phyloP scores from a whole-genome alignment of 2,329 filamentous ascomycete genomes.

The Peltaster fructicola region DNA sequence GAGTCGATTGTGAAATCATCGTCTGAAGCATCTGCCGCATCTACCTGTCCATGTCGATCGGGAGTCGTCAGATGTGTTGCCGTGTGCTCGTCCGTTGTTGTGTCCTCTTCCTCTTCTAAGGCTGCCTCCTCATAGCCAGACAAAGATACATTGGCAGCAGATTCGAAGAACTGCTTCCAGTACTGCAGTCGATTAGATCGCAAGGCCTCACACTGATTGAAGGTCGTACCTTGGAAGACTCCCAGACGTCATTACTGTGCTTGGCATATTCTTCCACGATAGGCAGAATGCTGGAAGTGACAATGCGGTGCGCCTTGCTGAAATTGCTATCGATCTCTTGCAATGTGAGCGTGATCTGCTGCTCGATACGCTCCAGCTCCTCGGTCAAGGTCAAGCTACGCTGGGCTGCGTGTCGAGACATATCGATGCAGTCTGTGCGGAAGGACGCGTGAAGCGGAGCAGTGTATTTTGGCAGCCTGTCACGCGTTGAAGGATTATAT shows the following conservation, averaged over 20 bases:
- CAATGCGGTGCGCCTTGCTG: conserved; percentile 87
- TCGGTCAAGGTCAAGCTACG: conserved; percentile 65
- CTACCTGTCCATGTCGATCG: conserved; percentile 11
- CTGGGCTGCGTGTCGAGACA: conserved; percentile 35
- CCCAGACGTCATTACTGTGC: conserved; percentile 87
- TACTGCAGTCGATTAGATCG: conserved; percentile 40
- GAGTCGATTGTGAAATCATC: conserved; percentile 45
- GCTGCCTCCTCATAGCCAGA: conserved; percentile 80
- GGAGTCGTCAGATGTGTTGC: conserved; percentile 14
- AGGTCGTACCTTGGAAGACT: conserved; percentile 63
- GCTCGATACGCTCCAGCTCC: conserved; percentile 87
- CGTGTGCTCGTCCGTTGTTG: conserved; percentile 20
- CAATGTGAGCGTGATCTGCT: conserved; percentile 87
- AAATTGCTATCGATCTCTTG: conserved; percentile 99
- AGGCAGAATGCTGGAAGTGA: conserved; percentile 81
- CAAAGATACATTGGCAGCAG: conserved; percentile 89
- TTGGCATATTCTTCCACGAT: conserved; percentile 91
- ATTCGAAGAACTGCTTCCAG: conserved; percentile 99
- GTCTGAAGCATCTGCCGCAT: conserved; percentile 18
- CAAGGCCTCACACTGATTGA: background rate
- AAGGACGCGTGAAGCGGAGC: too few relatives aligned
- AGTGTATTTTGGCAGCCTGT: too few relatives aligned
- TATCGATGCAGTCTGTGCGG: conserved; percentile 15
- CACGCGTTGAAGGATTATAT: too few relatives aligned
- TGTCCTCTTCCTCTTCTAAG: conserved; percentile 36